Percentiles rank a stretch among this genome's conserved stretches.
These are phyloP conservation scores for Gnomoniopsis smithogilvyi DNA, from an alignment of 2,329 filamentous ascomycete genomes.

Conservation along the genomic window DNA sequence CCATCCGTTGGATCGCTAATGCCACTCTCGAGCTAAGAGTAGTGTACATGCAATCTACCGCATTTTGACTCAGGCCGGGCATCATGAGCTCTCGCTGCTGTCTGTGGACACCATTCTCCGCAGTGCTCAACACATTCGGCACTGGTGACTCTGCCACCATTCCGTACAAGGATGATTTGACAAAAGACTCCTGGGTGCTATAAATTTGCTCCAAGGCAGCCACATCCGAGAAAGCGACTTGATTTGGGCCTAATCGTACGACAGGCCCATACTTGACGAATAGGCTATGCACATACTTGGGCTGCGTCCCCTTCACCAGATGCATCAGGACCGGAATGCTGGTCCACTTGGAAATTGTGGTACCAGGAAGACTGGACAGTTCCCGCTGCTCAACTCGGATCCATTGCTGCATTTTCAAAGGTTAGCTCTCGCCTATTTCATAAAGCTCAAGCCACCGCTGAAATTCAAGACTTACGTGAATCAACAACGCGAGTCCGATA, in stretches of 20 bases:
- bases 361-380: slow-evolving; percentile 21
- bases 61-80: slow-evolving; percentile 33
- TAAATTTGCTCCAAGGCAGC: slow-evolving; percentile 25
- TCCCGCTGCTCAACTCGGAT: slow-evolving; percentile 11
- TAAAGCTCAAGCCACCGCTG: too few relatives aligned
- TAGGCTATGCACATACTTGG: slow-evolving; percentile 23
- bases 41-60: slow-evolving; percentile 28
- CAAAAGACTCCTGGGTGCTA: slow-evolving; percentile 25
- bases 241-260: slow-evolving; percentile 24
- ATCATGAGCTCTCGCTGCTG: slow-evolving; percentile 39
- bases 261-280: slow-evolving; percentile 25
- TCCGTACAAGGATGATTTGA: slow-evolving; percentile 25
- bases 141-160: slow-evolving; percentile 11
- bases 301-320: slow-evolving; percentile 16
- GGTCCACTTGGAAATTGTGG: slow-evolving; percentile 26
- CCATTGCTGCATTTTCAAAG: slow-evolving; percentile 6
- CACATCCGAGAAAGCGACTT: slow-evolving; percentile 25
- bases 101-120: slow-evolving; percentile 35
- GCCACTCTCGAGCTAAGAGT: slow-evolving; percentile 35
- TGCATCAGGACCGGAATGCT: slow-evolving; percentile 16
- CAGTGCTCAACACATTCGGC: slow-evolving; percentile 38
- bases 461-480: slow-evolving; percentile 5
- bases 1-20: slow-evolving; percentile 41
- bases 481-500: neutral
- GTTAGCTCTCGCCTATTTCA: too few relatives aligned